Evolutionary conservation across 164 flowering plant genomes (phyloP).

Genomic region (Dillenia turbinata): DNA sequence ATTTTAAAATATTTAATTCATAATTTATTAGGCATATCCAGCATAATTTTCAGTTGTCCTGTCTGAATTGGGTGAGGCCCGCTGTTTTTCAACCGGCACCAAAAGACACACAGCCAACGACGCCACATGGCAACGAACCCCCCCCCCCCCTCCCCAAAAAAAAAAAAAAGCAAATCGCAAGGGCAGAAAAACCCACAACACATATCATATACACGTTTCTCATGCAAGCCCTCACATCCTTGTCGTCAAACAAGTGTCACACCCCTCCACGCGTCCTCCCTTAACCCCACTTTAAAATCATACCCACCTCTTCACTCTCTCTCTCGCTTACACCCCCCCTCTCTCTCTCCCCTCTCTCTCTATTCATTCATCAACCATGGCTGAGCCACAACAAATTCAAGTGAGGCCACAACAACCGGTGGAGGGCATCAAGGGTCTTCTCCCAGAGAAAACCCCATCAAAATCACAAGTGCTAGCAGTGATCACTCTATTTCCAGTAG

Average conservation of each 20-base stretch:
- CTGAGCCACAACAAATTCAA: conserved; percentile 13
- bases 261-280: conserved; percentile 21
- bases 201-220: conserved; percentile 8
- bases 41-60: no score
- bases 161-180: background rate
- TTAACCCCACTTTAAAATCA: conserved; percentile 7
- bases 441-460: conserved; percentile 32
- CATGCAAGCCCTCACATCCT: conserved; percentile 24
- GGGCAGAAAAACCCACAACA: conserved; percentile 2
- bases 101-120: no score
- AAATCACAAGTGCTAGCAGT: conserved; percentile 46
- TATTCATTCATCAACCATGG: conserved; percentile 18
- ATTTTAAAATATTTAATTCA: no score
- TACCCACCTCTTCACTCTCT: background rate
- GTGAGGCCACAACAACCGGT: conserved; percentile 5
- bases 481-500: conserved; percentile 60
- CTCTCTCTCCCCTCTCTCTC: background rate
- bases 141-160: conserved; percentile 2
- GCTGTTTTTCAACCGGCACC: no score
- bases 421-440: conserved; percentile 13
- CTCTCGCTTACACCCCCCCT: background rate
- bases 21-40: no score
- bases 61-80: no score
- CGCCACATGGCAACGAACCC: no score
- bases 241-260: conserved; percentile 18